Evolutionary conservation across 768 basidiomycete species (phyloP).

Genomic region (Lentinus tigrinus): DNA sequence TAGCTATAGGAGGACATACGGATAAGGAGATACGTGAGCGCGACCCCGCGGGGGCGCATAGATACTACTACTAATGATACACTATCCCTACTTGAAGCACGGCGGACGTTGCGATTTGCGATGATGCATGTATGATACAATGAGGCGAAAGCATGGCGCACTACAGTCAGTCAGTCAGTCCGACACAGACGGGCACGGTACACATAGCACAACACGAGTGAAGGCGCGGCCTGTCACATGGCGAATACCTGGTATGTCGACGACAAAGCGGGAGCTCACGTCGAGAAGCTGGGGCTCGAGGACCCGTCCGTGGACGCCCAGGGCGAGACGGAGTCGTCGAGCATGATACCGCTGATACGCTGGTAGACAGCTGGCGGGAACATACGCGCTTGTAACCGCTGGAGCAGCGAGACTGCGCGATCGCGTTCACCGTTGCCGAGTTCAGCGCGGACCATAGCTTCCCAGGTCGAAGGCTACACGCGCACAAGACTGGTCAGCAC

Average conservation of each 20-base stretch:
- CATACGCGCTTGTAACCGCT: constrained; percentile 72
- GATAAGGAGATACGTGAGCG: too few relatives aligned
- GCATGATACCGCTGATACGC: constrained; percentile 77
- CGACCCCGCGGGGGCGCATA: too few relatives aligned
- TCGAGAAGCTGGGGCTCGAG: not conserved
- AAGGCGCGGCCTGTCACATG: constrained; percentile 1
- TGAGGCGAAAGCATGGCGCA: constrained; percentile 9
- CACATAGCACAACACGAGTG: not conserved
- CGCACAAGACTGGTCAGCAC: constrained; percentile 1
- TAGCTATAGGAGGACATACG: too few relatives aligned
- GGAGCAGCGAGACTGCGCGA: constrained; percentile 65
- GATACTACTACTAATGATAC: constrained; percentile 9
- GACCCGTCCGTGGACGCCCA: constrained; percentile 26
- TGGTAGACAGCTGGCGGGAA: constrained; percentile 79
- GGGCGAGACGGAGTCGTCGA: constrained; percentile 60
- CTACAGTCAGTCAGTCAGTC: constrained; percentile 2
- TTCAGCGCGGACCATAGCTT: constrained; percentile 93
- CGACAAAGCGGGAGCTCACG: not conserved
- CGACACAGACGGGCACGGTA: not conserved
- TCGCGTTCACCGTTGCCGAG: constrained; percentile 73
- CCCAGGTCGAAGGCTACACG: constrained; percentile 84
- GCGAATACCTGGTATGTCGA: not conserved
- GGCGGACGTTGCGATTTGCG: not conserved
- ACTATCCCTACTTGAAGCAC: constrained; percentile 4
- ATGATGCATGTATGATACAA: constrained; percentile 12